Evolutionary conservation across 352 stramenopile genomes (phyloP), one percentile per base, ranked within the genome.

Genomic region (Pythium monospermum): DNA sequence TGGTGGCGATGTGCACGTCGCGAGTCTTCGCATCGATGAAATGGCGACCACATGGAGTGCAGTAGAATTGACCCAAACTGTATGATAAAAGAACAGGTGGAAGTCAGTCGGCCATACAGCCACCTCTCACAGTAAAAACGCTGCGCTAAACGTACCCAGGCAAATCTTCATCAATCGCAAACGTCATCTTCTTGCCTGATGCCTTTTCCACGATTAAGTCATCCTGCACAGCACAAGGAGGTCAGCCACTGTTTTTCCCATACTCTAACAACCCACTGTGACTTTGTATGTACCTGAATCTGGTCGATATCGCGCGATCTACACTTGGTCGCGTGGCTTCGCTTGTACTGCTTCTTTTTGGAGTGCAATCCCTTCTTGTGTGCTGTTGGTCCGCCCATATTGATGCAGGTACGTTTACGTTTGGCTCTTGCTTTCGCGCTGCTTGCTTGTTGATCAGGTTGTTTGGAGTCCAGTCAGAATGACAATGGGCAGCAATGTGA

Each of bases 261-360:
- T n/a, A n/a, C n/a, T n/a, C n/a, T n/a, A n/a, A n/a, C n/a, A n/a
- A n/a, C n/a, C n/a, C n/a, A n/a, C n/a, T n/a, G n/a, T n/a, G n/a
- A n/a, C n/a, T n/a, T n/a, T n/a, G n/a, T n/a, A n/a, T n/a, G 39
- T 25, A 79, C 72, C 68, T 92, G 83, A 59, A 94, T 92, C 76
- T 94, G 83, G 49, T 94, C 83, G 12, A 94, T 71, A 40, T 94
- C 83, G 26, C 83, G 79, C 44, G 71, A 39, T 55, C 83, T 74
- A 53, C 77, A 83, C 66, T 91, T 92, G 52, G 83, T 94, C 43
- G 77, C 68, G 57, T 94, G 83, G 32, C 71, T 66, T 51, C 80
- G 79, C 69, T 90, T 91, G 79, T 92, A 94, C 44, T 85, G 67
- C 54, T 91, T 94, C 64, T 92, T 92, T 68, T 92, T 94, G 54